These are phyloP conservation scores for Triticum aestivum DNA, from an alignment of 176 grass and related monocot species.

Conservation along the genomic window DNA sequence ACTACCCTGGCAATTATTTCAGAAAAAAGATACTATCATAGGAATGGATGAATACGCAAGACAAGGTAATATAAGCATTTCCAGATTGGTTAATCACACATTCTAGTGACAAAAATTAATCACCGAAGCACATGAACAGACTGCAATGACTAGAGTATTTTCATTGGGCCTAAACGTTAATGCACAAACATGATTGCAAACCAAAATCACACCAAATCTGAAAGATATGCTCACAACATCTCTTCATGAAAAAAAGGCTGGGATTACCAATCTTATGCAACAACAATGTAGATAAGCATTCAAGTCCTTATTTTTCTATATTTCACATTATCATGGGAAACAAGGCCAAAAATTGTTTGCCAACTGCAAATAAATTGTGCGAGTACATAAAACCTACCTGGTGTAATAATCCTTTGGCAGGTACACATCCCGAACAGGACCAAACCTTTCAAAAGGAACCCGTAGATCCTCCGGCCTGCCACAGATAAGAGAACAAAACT, in stretches of 20 bases:
- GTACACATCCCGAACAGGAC: conserved; percentile 89
- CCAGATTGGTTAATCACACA: not conserved
- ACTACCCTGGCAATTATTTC: conserved; percentile 51
- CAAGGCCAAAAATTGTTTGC: not conserved
- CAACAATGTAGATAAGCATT: not conserved
- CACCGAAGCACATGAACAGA: not conserved
- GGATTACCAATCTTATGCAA: not conserved
- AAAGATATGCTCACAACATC: not conserved
- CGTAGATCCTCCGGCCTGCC: conserved; percentile 66
- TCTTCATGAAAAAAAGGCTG: not conserved
- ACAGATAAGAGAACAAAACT: conserved; percentile 1
- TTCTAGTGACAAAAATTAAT: not conserved
- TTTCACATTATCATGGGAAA: not conserved
- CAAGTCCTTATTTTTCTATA: not conserved
- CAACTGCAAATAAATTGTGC: not conserved
- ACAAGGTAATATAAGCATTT: not conserved
- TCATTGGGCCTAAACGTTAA: not conserved
- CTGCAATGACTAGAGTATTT: not conserved
- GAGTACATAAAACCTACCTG: conserved; percentile 35
- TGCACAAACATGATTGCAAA: not conserved
- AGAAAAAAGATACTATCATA: conserved; percentile 26
- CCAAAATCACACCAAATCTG: not conserved
- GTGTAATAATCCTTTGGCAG: conserved; percentile 80
- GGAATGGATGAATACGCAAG: not conserved
- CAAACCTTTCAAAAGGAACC: conserved; percentile 88